Base-by-base conservation (phyloP, 371 early-diverging fungal genomes). In the Umbelopsis sp. region DNA sequence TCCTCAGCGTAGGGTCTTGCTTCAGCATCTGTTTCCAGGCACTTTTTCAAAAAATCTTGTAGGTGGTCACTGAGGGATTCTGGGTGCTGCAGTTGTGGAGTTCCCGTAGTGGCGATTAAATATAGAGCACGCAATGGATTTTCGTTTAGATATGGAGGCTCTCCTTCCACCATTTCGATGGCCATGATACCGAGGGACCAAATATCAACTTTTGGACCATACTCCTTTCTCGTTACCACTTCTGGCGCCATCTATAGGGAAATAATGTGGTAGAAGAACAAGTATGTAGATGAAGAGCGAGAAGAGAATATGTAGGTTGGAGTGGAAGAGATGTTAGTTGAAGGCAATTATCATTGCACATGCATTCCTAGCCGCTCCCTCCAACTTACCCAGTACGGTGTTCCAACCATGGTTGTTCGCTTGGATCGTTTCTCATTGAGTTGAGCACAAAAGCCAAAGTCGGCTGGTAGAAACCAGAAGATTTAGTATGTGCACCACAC, bases 171-270 rank as follows among this genome's bases (percentile, higher is more conserved):
- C 93, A 96, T 92, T 80, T 98, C 97, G 69, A 97, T 96, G 4
- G 94, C 89, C 89, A 98, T 94, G 69, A 99, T 97, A 12, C 98
- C 99, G n/a, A 98, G 79, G 8, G 96, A 94, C 99, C 99, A 99
- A 41, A 98, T 89, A 77, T 99, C 99, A 37, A 96, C 96, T 75
- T 92, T 93, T 63, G 91, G 91, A 8, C 94, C 96, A 74, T 97
- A 97, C 70, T 92, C 95, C 72, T 94, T 95, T 41, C 93, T 87
- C 25, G 89, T 94, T 16, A 99, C 97, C 0, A 97, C 95, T 78
- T 96, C 98, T 5, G 97, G 98, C 18, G 97, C 97, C 94, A 99
- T 96, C 80, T 80, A 62, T 25, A 7, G 1, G 20, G 9, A 46
- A 7, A 29, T 29, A 14, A 57, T 12, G 35, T 5, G 14, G 8